Evolutionary conservation across 371 early-diverging fungal genomes (phyloP), one percentile per base, ranked within the genome.

Genomic region (Cokeromyces recurvatus): DNA sequence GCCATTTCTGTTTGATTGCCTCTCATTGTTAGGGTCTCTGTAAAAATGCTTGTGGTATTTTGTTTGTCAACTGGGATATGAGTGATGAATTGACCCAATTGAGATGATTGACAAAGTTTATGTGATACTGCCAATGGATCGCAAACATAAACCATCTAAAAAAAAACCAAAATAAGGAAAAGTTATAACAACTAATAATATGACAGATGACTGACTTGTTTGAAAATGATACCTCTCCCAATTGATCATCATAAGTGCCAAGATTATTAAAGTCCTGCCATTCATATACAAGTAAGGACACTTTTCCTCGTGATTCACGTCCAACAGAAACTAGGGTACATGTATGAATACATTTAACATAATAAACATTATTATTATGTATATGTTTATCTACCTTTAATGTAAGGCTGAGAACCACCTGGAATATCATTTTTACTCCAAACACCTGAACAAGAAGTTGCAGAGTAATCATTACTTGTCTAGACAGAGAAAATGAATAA

Each of bases 281-380:
- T 49, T 84, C 82, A 38, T 74, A 79, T 24, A 81, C 62, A 21
- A 79, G 62, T 21, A 79, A 46, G 1, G 79, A 70, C 1, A 70
- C 67, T 24, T 71, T 49, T 20, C 75, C 79, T 9, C 54, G 51
- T 4, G 84, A 78, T 5, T 48, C 24, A 1, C 38, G 38, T 3
- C 59, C 64, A 43, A 77, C 57, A 24, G 75, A 64, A 10, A 81
- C 84, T 83, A 40, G 7, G 5, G 29, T 29, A 11, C 15, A 15
- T 6, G 35, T 34, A n/a, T 34, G 7, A 9, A 4, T 34, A 11
- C 14, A 11, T 34, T 9, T 11, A 34, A 27, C 5, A 27, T 7
- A 27, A 27, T 7, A 27, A 27, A 27, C 7, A 27, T 7, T 27
- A 27, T 11, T 11, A 34, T 11, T 14, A 34, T 6, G 4, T 17